Evolutionary conservation across 148 eudicot genomes (phyloP), one percentile per base, ranked within the genome.

Genomic region (Spergularia bocconei): DNA sequence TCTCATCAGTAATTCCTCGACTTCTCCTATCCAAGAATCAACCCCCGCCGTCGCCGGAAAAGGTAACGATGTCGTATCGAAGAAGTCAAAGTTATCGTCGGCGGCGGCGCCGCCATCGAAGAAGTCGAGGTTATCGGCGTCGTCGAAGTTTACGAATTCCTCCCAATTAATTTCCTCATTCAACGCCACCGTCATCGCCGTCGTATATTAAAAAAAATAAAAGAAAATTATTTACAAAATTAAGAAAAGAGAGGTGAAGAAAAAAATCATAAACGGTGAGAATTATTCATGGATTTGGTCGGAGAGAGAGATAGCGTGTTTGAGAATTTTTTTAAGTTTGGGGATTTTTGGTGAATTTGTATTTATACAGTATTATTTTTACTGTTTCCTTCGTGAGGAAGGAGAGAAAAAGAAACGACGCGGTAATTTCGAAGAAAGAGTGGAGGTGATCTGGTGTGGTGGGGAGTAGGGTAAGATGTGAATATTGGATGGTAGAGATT

Each of bases 1-100:
- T n/a, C 80, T 77, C 88, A 92, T 74, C 29, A 90, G 63, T 36
- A 85, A 68, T 73, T 79, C 76, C 80, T 90, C 92, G 13, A 91
- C 73, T 15, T 87, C 85, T 6, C 77, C 86, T 36, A 90, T 69
- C 70, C 85, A 82, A 15, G 75, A 72, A n/a, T 72, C 76, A 2
- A 50, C 39, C n/a, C 65, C 58, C 61, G 75, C 29, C 62, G 14
- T 41, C 38, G 57, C 2, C 7, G 16, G 20, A 8, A 68, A 63
- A 3, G 44, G 8, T 11, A 69, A 13, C 15, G 39, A 64, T 25
- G 57, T 29, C 36, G 55, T 64, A 29, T 66, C 74, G 59, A 79
- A 61, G 23, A 79, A 63, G 61, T 64, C 74, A 54, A 72, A 15
- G 47, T 62, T 61, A 0, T 65, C 48, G 13, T 64, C 79, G 7